Conservation (phyloP, 148 eudicot genomes). For the Dysphania ambrosioides region DNA sequence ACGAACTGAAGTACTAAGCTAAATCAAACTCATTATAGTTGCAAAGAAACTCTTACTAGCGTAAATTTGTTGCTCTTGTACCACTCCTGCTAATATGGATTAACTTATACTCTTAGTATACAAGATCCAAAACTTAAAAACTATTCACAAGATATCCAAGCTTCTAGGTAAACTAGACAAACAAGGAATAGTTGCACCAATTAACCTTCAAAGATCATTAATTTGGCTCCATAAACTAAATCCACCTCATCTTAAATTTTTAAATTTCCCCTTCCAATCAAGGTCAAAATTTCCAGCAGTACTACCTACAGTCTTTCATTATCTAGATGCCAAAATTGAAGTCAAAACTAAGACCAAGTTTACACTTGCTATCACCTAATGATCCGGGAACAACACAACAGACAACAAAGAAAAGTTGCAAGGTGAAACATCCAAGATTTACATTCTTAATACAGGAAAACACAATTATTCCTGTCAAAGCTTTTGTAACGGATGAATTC, state of each 20-base stretch:
- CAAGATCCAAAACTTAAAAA: no score
- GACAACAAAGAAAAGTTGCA: slow-evolving; percentile 20
- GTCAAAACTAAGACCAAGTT: slow-evolving; percentile 16
- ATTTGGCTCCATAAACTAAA: not conserved
- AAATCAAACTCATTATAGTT: no score
- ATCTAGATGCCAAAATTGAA: slow-evolving; percentile 9
- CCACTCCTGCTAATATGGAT: no score
- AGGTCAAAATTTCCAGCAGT: not conserved
- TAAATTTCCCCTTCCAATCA: not conserved
- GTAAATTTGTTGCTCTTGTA: no score
- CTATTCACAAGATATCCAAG: no score
- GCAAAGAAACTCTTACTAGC: no score
- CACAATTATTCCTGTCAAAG: slow-evolving; percentile 29
- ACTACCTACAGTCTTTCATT: not conserved
- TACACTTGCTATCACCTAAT: slow-evolving; percentile 22
- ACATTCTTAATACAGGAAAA: slow-evolving; percentile 39
- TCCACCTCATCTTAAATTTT: not conserved
- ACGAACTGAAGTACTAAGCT: no score
- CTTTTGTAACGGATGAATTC: slow-evolving; percentile 20
- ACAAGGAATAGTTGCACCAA: not conserved
- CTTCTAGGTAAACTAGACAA: no score
- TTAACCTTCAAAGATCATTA: no score
- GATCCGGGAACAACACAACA: slow-evolving; percentile 4
- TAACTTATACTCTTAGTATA: no score
- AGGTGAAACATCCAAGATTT: slow-evolving; percentile 31